phyloP scores from a whole-genome alignment of 768 basidiomycete species.

The Leccinellum albellum region DNA sequence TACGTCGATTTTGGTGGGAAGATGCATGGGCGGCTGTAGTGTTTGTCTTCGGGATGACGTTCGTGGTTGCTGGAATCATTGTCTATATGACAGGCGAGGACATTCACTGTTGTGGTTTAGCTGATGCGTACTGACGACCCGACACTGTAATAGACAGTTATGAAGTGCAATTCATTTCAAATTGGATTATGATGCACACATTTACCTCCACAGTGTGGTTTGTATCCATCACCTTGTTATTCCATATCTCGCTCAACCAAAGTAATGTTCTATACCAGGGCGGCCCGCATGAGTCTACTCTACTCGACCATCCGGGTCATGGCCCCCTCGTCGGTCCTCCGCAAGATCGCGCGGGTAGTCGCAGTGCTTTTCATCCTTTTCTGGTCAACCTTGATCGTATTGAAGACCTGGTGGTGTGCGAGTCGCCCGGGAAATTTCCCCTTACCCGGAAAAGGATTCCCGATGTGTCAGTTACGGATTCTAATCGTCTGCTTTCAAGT shows the following conservation, averaged over 20 bases:
- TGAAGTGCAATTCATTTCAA: no score
- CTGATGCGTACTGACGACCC: neutral
- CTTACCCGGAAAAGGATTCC: neutral
- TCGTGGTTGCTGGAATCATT: neutral
- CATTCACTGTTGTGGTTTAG: neutral
- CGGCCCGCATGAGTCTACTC: neutral
- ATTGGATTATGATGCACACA: neutral
- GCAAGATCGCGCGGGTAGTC: neutral
- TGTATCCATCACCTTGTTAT: neutral
- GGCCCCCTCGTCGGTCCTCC: neutral
- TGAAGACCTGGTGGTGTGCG: neutral
- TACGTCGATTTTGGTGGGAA: constrained; percentile 25
- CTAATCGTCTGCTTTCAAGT: neutral
- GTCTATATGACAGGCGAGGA: neutral
- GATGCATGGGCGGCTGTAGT: constrained; percentile 16
- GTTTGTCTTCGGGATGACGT: neutral
- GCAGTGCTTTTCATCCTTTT: neutral
- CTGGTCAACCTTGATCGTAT: neutral
- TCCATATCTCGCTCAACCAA: neutral
- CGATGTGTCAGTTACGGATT: neutral
- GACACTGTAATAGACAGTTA: neutral
- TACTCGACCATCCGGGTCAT: neutral
- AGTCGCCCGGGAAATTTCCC: neutral
- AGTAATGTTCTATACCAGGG: neutral
- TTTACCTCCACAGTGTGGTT: neutral